Conservation (phyloP, 2,329 filamentous ascomycete genomes). For the Microcyclospora pomicola region DNA sequence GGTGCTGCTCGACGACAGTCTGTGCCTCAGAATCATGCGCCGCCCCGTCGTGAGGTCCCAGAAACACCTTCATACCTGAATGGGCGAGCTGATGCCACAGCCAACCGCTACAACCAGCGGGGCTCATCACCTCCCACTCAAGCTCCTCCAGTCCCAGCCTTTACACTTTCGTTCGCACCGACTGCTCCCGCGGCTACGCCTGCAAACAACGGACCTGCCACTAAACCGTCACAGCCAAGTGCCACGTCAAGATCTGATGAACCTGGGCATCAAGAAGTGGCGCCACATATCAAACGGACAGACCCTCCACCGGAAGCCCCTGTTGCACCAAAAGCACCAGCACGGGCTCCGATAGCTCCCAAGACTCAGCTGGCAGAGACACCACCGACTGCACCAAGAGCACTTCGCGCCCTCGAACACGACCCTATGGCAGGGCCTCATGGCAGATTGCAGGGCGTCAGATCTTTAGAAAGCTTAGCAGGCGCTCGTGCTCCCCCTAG, state of each 20-base stretch:
- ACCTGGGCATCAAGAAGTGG: background rate
- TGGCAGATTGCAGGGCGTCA: conserved; percentile 16
- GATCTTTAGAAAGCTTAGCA: conserved; percentile 16
- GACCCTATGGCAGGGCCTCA: conserved; percentile 10
- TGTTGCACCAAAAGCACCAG: conserved; percentile 22
- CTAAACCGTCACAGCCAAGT: background rate
- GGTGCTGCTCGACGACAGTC: conserved; percentile 14
- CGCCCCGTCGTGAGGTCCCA: conserved; percentile 22
- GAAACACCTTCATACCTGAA: conserved; percentile 32
- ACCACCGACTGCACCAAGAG: conserved; percentile 19
- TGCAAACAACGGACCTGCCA: background rate
- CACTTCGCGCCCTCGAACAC: conserved; percentile 18
- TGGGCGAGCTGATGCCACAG: conserved; percentile 32
- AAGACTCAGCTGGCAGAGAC: conserved; percentile 14
- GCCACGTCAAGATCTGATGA: background rate
- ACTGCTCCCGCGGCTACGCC: conserved; percentile 14
- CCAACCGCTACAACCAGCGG: conserved; percentile 33
- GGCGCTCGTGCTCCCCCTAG: conserved; percentile 19
- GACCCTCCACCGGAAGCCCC: conserved; percentile 14
- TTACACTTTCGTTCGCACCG: conserved; percentile 24
- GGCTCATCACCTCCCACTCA: conserved; percentile 39
- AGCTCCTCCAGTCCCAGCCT: conserved; percentile 42
- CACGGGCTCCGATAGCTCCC: conserved; percentile 26
- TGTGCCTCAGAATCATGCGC: conserved; percentile 3
- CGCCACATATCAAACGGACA: conserved; percentile 6